Evolutionary conservation across 1,139 yeast species (phyloP).

Genomic region (Candida sp.): DNA sequence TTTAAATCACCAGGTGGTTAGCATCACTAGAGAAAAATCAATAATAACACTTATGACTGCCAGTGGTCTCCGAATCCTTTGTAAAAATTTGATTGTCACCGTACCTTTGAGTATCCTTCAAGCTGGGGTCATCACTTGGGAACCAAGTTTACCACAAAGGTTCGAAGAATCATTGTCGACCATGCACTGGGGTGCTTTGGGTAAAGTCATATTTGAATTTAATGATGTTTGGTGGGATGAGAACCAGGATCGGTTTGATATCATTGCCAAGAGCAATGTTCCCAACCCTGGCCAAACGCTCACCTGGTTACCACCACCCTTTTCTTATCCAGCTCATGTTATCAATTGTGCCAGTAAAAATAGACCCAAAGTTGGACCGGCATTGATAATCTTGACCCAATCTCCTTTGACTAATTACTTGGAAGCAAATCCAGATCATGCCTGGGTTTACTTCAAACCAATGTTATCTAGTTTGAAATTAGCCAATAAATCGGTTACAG

Average conservation of each 20-base stretch:
- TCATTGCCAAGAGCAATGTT: conserved; percentile 13
- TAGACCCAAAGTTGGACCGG: conserved; percentile 14
- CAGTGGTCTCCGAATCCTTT: conserved; percentile 16
- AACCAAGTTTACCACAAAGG: conserved; percentile 51
- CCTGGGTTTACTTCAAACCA: conserved; percentile 39
- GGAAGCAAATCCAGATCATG: conserved; percentile 32
- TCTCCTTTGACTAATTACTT: conserved; percentile 61
- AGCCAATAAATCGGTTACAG: conserved; percentile 20
- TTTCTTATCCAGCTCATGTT: conserved; percentile 25
- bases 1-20: conserved; percentile 44
- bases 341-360: conserved; percentile 29
- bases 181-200: conserved; percentile 69
- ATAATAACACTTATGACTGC: conserved; percentile 10
- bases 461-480: conserved; percentile 24
- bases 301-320: conserved; percentile 20
- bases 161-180: conserved; percentile 43
- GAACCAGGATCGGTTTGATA: conserved; percentile 48
- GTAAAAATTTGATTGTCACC: conserved; percentile 63
- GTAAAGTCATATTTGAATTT: conserved; percentile 76
- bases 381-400: conserved; percentile 63
- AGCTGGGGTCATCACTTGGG: conserved; percentile 51
- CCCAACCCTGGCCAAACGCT: conserved; percentile 10
- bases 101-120: conserved; percentile 71
- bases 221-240: conserved; percentile 64
- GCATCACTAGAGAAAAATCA: conserved; percentile 26